phyloP scores from a whole-genome alignment of 2,329 filamentous ascomycete genomes.

The Neurospora sp. region DNA sequence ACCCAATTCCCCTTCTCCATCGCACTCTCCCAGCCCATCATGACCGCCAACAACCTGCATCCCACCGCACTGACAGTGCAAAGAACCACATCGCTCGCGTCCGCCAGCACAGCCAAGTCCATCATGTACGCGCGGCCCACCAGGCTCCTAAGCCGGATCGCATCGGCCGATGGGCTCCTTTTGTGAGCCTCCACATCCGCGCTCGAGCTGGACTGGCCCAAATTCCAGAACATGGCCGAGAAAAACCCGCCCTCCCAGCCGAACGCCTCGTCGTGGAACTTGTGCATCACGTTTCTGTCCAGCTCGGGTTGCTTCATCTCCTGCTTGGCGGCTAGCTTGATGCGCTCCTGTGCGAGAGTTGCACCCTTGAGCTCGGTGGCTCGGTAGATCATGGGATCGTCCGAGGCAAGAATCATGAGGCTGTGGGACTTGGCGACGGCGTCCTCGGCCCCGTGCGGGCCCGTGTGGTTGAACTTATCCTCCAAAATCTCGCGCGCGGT shows the following conservation, averaged over 20 bases:
- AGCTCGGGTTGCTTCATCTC: conserved; percentile 26
- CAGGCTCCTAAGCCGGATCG: conserved; percentile 59
- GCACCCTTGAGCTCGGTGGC: conserved; percentile 48
- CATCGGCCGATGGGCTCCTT: conserved; percentile 35
- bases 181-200: conserved; percentile 19
- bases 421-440: conserved; percentile 28
- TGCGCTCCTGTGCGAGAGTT: conserved; percentile 61
- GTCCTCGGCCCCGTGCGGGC: conserved; percentile 24
- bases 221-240: conserved; percentile 67
- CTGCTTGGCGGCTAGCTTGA: conserved; percentile 61
- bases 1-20: conserved; percentile 54
- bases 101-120: conserved; percentile 64
- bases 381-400: conserved; percentile 67
- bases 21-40: conserved; percentile 74
- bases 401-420: conserved; percentile 61
- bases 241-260: conserved; percentile 90
- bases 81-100: conserved; percentile 58
- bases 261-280: conserved; percentile 64
- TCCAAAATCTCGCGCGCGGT: conserved; percentile 47
- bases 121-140: conserved; percentile 74
- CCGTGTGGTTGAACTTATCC: conserved; percentile 33
- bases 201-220: conserved; percentile 42
- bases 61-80: conserved; percentile 66
- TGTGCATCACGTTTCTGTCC: conserved; percentile 43
- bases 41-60: conserved; percentile 68